These are phyloP conservation scores for Fragaria vesca DNA, from an alignment of 306 rosid species.

Conservation along the genomic window DNA sequence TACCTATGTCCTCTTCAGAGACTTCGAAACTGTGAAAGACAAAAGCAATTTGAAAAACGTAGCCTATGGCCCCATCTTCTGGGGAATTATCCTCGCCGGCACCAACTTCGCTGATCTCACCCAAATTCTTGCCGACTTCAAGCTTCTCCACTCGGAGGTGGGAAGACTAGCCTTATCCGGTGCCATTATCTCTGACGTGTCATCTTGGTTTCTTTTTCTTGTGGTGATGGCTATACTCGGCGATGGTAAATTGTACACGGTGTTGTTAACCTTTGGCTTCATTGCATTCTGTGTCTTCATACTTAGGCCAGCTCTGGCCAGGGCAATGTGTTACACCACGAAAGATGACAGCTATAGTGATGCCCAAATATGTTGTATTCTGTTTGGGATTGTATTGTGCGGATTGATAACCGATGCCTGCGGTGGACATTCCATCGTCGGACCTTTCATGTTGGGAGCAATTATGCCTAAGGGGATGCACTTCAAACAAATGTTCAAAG, in stretches of 20 bases:
- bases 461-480: conserved; percentile 41
- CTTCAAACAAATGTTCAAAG: conserved; percentile 26
- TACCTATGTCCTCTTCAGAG: neutral
- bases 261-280: conserved; percentile 17
- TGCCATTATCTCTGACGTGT: conserved; percentile 38
- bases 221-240: conserved; percentile 12
- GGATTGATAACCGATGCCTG: conserved; percentile 31
- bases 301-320: conserved; percentile 32
- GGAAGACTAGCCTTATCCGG: conserved; percentile 40
- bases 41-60: neutral
- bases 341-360: conserved; percentile 25
- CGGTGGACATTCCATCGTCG: conserved; percentile 42
- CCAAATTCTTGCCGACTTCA: conserved; percentile 37
- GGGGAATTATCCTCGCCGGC: conserved; percentile 36
- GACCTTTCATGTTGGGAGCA: conserved; percentile 50
- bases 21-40: neutral
- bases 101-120: conserved; percentile 45
- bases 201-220: conserved; percentile 37
- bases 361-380: conserved; percentile 20
- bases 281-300: neutral
- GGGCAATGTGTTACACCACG: conserved; percentile 14
- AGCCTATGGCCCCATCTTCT: conserved; percentile 29
- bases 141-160: conserved; percentile 39
- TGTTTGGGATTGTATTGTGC: conserved; percentile 25
- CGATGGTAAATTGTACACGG: conserved; percentile 6